Base-by-base conservation (phyloP, 2,329 filamentous ascomycete species). In the Botrytis porri region DNA sequence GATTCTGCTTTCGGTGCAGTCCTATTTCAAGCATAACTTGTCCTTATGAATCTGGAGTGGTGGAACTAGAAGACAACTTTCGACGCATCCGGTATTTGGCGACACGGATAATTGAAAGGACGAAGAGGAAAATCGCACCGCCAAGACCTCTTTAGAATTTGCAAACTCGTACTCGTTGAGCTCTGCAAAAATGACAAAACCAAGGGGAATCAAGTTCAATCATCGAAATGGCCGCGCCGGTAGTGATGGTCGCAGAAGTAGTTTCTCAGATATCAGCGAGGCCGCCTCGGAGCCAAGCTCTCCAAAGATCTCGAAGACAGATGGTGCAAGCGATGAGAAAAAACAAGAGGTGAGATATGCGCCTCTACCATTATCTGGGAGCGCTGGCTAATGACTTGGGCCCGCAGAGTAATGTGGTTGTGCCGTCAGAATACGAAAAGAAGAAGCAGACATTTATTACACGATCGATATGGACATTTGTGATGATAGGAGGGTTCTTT, bases 391-490 rank as follows among this genome's bases (percentile, higher is more conserved):
- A 80, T 65, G 29, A 35, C n/a, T 29, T 20, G 74, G n/a, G 14
- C 9, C n/a, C 39, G 59, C 37, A 79, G 76, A 35, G 62, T 2
- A 66, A 77, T 73, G 63, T 77, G 41, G 70, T 75, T 32, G 81
- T 69, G 72, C 82, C 84, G 74, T 88, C 89, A 78, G 96, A 98
- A 75, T 98, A 97, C 82, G 94, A 98, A 82, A 98, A 98, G 89
- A 99, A 99, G 84, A 98, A 97, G 85, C 92, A 94, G 83, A 97
- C 96, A 82, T 98, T 99, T 86, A 93, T 98, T 80, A 97, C 94
- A 57, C 91, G 96, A 80, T 95, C 95, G 71, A 94, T 98, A 86
- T 99, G 96, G 96, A 98, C 94, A 5, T 91, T 99, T 76, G 91
- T 97, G 84, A 99, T 99, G 96, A 97, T 99, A 79, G 92, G 86